These are phyloP conservation scores for Lithohypha guttulata DNA, from an alignment of 2,329 filamentous ascomycete genomes.

Conservation along the genomic window DNA sequence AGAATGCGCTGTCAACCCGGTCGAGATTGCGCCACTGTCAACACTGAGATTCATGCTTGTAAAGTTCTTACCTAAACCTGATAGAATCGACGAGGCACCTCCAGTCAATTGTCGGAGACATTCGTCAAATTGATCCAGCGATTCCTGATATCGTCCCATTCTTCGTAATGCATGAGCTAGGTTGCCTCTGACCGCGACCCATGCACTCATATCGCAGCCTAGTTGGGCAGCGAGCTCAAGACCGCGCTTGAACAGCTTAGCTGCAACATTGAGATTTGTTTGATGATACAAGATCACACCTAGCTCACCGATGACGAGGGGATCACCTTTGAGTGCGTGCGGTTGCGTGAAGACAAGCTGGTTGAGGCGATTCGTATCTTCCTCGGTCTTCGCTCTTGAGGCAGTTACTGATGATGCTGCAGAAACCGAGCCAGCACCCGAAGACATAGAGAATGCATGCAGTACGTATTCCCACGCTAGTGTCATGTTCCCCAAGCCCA, in stretches of 20 bases:
- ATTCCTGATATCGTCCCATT: conserved; percentile 55
- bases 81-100: conserved; percentile 41
- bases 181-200: conserved; percentile 76
- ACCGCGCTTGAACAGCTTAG: conserved; percentile 66
- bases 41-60: conserved; percentile 13
- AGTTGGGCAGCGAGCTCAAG: conserved; percentile 69
- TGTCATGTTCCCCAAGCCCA: conserved; percentile 87
- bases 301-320: conserved; percentile 86
- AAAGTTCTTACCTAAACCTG: conserved; percentile 13
- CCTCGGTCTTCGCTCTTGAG: conserved; percentile 23
- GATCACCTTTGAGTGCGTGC: conserved; percentile 46
- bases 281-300: conserved; percentile 95
- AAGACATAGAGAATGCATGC: conserved; percentile 60
- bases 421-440: conserved; percentile 28
- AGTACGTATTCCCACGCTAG: conserved; percentile 90
- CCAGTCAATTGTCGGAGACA: conserved; percentile 67
- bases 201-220: conserved; percentile 69
- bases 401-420: background rate
- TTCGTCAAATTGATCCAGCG: conserved; percentile 73
- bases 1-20: conserved; percentile 16
- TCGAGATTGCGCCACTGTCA: conserved; percentile 9
- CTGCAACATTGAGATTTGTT: conserved; percentile 62
- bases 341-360: conserved; percentile 20
- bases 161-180: conserved; percentile 79
- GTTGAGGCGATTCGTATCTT: conserved; percentile 11